A percentile compares a stretch with the other conserved stretches of the same genome.
These are phyloP conservation scores for Akanthomyces dipterigenus DNA, from an alignment of 2,329 filamentous ascomycete genomes.

Conservation along the genomic window DNA sequence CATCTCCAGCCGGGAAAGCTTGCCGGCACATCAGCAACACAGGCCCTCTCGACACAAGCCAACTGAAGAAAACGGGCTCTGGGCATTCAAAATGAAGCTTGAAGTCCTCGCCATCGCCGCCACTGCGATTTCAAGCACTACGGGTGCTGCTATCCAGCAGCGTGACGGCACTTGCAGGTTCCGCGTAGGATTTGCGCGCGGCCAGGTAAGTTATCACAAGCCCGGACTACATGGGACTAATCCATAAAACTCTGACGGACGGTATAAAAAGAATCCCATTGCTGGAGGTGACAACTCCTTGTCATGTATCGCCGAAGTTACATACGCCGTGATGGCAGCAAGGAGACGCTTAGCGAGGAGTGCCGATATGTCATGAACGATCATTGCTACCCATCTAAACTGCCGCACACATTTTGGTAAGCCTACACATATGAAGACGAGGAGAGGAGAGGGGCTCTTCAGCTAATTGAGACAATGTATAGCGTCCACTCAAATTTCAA, in stretches of 20 bases:
- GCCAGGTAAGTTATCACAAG: neutral
- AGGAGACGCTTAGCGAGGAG: slow-evolving; percentile 1
- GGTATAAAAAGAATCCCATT: neutral
- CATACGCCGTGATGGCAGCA: slow-evolving; percentile 2
- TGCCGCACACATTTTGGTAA: neutral
- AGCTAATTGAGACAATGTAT: neutral
- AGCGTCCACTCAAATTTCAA: neutral
- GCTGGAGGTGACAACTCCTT: slow-evolving; percentile 5
- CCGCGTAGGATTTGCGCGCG: slow-evolving; percentile 1
- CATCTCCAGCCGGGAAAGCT: neutral
- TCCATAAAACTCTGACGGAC: too few relatives aligned
- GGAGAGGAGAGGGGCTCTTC: neutral
- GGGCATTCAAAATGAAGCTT: neutral
- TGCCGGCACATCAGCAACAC: neutral
- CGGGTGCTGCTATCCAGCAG: neutral
- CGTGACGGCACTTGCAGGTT: neutral
- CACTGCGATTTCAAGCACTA: neutral
- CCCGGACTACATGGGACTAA: too few relatives aligned
- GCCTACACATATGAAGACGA: neutral
- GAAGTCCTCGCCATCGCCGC: neutral
- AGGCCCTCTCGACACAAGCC: neutral
- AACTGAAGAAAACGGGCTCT: neutral
- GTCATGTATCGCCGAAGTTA: neutral
- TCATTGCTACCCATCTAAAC: slow-evolving; percentile 6
- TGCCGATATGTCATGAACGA: slow-evolving; percentile 9